These are phyloP conservation scores for Emergomyces orientalis DNA, from an alignment of 2,329 filamentous ascomycete species.

Conservation along the genomic window DNA sequence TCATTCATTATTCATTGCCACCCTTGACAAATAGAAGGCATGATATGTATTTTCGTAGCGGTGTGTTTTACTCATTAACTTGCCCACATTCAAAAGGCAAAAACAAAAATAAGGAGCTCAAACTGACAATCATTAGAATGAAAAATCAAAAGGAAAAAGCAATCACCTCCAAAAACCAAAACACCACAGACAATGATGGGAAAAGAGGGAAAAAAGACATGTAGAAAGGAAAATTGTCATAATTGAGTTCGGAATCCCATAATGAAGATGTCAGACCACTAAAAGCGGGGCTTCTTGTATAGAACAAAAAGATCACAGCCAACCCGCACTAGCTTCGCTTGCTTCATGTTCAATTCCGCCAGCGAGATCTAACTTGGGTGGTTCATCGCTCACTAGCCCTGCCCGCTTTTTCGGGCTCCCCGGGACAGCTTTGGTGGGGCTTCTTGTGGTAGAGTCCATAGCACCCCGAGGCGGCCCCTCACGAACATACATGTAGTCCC, in stretches of 20 bases:
- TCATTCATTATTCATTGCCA: not conserved
- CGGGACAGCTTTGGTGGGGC: constrained; percentile 36
- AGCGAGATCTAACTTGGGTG: constrained; percentile 50
- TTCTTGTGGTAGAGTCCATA: constrained; percentile 34
- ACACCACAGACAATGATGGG: not conserved
- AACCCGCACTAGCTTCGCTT: constrained; percentile 27
- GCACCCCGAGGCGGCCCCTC: constrained; percentile 38
- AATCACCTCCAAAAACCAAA: not conserved
- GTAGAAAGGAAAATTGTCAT: constrained; percentile 25
- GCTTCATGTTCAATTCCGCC: constrained; percentile 26
- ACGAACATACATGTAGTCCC: constrained; percentile 72
- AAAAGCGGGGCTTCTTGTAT: not conserved
- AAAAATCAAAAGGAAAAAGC: not conserved
- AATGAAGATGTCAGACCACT: constrained; percentile 13
- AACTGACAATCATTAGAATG: not conserved
- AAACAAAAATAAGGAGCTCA: not conserved
- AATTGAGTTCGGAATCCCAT: constrained; percentile 18
- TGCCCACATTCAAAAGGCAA: not conserved
- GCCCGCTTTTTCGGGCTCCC: constrained; percentile 35
- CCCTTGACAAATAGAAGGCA: not conserved
- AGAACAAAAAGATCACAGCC: constrained; percentile 24
- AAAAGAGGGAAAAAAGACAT: constrained; percentile 16
- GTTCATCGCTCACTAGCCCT: constrained; percentile 39
- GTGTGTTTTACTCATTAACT: not conserved
- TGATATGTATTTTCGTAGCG: constrained; percentile 2